Percentiles rank a stretch among this genome's conserved stretches.
Evolutionary conservation across 176 grass and related monocot species (phyloP).

Genomic region (Carex scoparia): DNA sequence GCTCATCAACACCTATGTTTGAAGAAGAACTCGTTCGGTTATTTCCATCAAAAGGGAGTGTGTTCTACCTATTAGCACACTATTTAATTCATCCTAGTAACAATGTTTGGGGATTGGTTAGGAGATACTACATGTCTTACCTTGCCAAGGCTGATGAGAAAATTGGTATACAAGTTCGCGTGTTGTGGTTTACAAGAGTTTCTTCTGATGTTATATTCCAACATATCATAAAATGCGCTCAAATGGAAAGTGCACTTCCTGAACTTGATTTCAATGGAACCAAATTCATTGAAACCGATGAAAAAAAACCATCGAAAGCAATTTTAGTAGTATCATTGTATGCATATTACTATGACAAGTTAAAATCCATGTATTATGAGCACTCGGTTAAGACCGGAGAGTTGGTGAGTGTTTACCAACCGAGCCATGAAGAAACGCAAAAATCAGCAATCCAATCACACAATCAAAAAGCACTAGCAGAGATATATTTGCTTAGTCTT

Average conservation of each 20-base stretch:
- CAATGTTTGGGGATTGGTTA: conserved; percentile 41
- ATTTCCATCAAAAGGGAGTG: conserved; percentile 47
- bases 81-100: conserved; percentile 67
- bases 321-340: conserved; percentile 39
- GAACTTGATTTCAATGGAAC: neutral
- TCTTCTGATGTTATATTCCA: conserved; percentile 19
- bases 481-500: conserved; percentile 63
- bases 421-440: conserved; percentile 54
- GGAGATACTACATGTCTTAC: conserved; percentile 42
- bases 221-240: conserved; percentile 23
- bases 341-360: conserved; percentile 48
- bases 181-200: neutral
- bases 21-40: conserved; percentile 55
- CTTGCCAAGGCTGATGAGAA: conserved; percentile 36
- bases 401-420: conserved; percentile 41
- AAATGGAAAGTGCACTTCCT: conserved; percentile 29
- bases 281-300: neutral
- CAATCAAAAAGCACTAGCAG: conserved; percentile 55
- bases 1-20: conserved; percentile 40
- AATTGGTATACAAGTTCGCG: conserved; percentile 54
- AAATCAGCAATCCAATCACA: conserved; percentile 23
- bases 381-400: conserved; percentile 37
- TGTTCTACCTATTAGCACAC: conserved; percentile 52
- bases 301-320: neutral
- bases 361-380: conserved; percentile 44